Percentiles rank a stretch among this genome's conserved stretches.
Conservation (phyloP, 176 grass and related monocot species). For the Aegilops longissima region DNA sequence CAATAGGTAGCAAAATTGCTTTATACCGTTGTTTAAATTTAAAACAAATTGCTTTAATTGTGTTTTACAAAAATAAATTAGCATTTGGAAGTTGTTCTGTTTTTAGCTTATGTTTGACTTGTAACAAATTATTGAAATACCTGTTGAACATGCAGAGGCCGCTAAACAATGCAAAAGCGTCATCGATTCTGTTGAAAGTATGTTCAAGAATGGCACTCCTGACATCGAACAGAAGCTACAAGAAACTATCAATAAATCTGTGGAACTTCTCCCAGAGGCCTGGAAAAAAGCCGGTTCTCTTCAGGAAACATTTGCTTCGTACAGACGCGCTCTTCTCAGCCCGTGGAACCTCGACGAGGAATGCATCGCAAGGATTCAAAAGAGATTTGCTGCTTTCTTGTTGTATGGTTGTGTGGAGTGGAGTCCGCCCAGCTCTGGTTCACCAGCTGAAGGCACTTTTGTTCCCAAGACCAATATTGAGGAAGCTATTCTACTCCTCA, state of each 20-base stretch:
- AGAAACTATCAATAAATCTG: conserved; percentile 80
- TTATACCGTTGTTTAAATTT: no score
- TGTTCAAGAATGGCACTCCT: conserved; percentile 74
- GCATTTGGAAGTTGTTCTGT: not conserved
- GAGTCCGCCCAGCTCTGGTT: conserved; percentile 50
- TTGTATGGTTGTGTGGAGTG: conserved; percentile 63
- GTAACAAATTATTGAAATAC: not conserved
- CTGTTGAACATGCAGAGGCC: conserved; percentile 54
- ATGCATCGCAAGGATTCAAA: conserved; percentile 72
- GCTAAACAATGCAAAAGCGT: conserved; percentile 83
- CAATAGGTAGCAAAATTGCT: conserved; percentile 48
- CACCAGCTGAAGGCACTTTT: conserved; percentile 69
- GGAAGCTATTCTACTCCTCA: conserved; percentile 83
- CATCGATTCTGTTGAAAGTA: conserved; percentile 85
- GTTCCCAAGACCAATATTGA: conserved; percentile 79
- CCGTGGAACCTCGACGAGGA: conserved; percentile 92
- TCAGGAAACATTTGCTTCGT: conserved; percentile 69
- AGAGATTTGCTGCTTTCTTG: conserved; percentile 71
- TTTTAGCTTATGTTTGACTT: not conserved
- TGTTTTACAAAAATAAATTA: not conserved
- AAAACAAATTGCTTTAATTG: not conserved
- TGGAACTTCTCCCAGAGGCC: conserved; percentile 89
- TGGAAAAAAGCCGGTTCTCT: conserved; percentile 70
- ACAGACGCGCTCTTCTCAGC: conserved; percentile 71
- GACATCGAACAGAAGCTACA: conserved; percentile 85